Evolutionary conservation across 371 early-diverging fungal genomes (phyloP), one percentile per base, ranked within the genome.

Genomic region (Gilbertella persicaria): DNA sequence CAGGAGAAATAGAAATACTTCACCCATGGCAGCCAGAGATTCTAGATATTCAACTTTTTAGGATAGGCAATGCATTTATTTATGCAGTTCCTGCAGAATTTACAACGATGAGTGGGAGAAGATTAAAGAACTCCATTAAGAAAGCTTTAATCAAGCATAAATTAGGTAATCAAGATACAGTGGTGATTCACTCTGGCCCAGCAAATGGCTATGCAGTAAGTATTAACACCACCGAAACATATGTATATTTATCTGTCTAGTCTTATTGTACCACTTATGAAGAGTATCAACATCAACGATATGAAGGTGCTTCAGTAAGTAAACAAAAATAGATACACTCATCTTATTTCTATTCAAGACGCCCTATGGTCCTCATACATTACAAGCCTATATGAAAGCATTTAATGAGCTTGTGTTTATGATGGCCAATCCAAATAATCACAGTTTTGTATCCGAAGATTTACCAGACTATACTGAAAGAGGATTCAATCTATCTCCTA

Each of bases 241-340:
- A 37, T 29, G 16, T 41, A 63, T 33, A 14, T 73, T 19, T 75
- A 69, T 50, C 25, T 30, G 10, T 10, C 20, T 67, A 80, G 58
- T 76, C 78, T 26, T 87, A 87, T 52, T 74, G 81, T 47, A 64
- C 84, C 1, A 87, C 86, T 3, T 75, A 50, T 53, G 87, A 87
- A 62, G 87, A 87, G 55, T 87, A 87, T 43, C 71, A 78, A 42
- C 68, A 79, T 38, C 88, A 87, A 56, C 68, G 86, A 42, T 87
- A 86, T 54, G 88, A 87, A 71, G 88, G 78, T 8, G 88, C 76
- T 2, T 80, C 80, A 40, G 75, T 75, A 64, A 55, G 48, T 28
- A 3, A 3, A 12, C 17, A 16, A 40, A 35, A 24, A 17, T 14
- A 1, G 1, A n/a, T 14, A 45, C 17, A 36, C 6, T 2, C 41